Base-by-base conservation (phyloP, 148 eudicot species). In the Persicaria maculosa region DNA sequence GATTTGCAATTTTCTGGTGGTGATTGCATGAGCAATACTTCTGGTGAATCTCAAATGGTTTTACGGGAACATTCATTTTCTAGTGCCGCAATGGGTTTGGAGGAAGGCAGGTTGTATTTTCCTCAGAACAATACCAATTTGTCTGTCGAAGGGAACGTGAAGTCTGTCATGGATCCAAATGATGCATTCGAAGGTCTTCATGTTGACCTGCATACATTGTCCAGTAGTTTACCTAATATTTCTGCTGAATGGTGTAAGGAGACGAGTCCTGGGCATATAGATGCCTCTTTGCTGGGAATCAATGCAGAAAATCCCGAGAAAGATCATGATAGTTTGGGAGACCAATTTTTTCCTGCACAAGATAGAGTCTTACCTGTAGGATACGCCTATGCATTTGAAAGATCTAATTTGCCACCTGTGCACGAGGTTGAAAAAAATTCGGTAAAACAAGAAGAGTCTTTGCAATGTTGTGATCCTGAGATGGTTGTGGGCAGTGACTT, bases 1-100 rank as follows among this genome's bases (percentile, higher is more conserved):
- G 64, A 61, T 73, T 75, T 45, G n/a, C 50, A 6, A 16, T 74
- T 22, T 59, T 52, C 59, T 11, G 68, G 50, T 48, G 62, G 5
- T 62, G 52, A 46, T 46, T 69, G 72, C 19, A 44, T 45, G 52
- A 74, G 44, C 25, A 50, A 74, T 74, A 40, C 14, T 65, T 17
- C 53, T 6, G 46, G 61, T 47, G 74, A 77, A 45, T 43, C 43
- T 65, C 74, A 43, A 57, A 58, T 74, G 50, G 52, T 47, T 44
- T 71, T 72, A 72, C 64, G 69, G 53, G 61, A 14, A 40, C 77
- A 44, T 53, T 55, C 72, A 65, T 52, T 72, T 47, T 53, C 47
- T 68, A 15, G 43, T 82, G 75, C 68, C 11, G 44, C 44, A 31
- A 62, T 25, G 22, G 68, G 68, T 62, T 43, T 62, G 68, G 44